These are phyloP conservation scores for Saturnispora saitoi DNA, from an alignment of 805 yeast genomes.

Conservation along the genomic window DNA sequence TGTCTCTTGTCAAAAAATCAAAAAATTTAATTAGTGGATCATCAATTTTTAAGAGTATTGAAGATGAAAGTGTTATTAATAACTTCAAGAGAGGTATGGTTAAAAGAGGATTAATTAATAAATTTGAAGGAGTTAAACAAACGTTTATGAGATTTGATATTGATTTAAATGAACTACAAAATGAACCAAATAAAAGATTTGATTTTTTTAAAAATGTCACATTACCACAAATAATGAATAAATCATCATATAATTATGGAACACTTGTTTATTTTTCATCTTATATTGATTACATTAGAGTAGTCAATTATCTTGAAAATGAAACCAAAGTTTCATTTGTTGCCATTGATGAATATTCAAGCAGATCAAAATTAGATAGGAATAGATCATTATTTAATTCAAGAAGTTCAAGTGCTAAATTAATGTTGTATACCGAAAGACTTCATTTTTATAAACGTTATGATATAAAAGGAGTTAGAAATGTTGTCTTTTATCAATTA, in stretches of 20 bases:
- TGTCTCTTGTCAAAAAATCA: constrained; percentile 41
- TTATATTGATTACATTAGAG: constrained; percentile 75
- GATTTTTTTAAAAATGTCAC: constrained; percentile 66
- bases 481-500: constrained; percentile 69
- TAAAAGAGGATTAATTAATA: constrained; percentile 26
- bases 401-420: constrained; percentile 28
- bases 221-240: constrained; percentile 60
- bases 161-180: constrained; percentile 32
- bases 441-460: constrained; percentile 85
- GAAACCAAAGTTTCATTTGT: constrained; percentile 59
- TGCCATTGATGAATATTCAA: constrained; percentile 75
- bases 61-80: constrained; percentile 38
- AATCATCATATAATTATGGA: constrained; percentile 62
- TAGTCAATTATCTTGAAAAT: constrained; percentile 59
- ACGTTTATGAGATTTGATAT: constrained; percentile 64
- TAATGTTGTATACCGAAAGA: constrained; percentile 88
- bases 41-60: constrained; percentile 42
- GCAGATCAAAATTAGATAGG: constrained; percentile 60
- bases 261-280: constrained; percentile 74
- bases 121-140: constrained; percentile 47
- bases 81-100: constrained; percentile 41
- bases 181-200: constrained; percentile 79
- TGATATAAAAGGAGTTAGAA: constrained; percentile 77
- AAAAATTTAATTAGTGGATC: constrained; percentile 46
- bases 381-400: constrained; percentile 62